Evolutionary conservation across 2,329 filamentous ascomycete species (phyloP).

Genomic region (Cephalotrichum gorgonifer): DNA sequence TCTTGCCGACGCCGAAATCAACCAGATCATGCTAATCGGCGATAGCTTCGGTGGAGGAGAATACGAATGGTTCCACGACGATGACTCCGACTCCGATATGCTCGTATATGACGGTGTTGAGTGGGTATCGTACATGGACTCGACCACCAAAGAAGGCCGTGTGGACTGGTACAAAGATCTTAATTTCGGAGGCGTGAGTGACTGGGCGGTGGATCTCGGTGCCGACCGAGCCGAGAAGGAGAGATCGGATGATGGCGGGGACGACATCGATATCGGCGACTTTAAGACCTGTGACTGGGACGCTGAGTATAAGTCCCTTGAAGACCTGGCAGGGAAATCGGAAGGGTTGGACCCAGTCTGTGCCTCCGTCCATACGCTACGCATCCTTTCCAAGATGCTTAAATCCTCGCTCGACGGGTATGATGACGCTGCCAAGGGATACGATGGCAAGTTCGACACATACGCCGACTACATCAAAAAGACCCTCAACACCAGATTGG

Average conservation of each 20-base stretch:
- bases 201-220: conserved; percentile 15
- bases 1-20: conserved; percentile 8
- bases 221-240: not conserved
- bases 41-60: not conserved
- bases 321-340: not conserved
- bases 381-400: not conserved
- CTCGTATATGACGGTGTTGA: conserved; percentile 13
- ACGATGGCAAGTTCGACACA: not conserved
- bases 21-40: not conserved
- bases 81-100: conserved; percentile 6
- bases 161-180: conserved; percentile 6
- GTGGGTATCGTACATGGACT: conserved; percentile 15
- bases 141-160: conserved; percentile 10
- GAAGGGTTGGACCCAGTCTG: not conserved
- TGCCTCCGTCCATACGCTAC: not conserved
- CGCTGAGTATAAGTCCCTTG: not conserved
- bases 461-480: not conserved
- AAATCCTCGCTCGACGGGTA: not conserved
- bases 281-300: not conserved
- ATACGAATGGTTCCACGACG: not conserved
- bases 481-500: not conserved
- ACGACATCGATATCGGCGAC: not conserved
- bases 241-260: not conserved
- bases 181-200: conserved; percentile 14
- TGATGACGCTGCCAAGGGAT: not conserved